A percentile compares a stretch with the other conserved stretches of the same genome.
Evolutionary conservation across 2,329 filamentous ascomycete genomes (phyloP).

Genomic region (Purpureocillium takamizusanense): DNA sequence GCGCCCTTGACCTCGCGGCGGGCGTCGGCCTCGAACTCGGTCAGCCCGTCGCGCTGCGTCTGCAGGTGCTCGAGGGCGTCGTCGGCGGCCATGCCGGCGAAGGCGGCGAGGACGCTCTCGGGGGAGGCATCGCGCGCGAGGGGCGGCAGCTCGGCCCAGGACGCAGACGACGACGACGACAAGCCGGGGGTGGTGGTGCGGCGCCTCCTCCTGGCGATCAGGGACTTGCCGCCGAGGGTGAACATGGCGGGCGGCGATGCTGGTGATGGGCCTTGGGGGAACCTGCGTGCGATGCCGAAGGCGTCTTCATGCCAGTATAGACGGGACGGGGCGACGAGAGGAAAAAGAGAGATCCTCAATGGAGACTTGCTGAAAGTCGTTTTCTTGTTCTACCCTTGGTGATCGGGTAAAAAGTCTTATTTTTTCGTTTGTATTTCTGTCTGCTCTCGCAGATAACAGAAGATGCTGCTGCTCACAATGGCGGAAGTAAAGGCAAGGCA

Average conservation of each 20-base stretch:
- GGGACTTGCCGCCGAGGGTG: background rate
- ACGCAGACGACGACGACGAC: slow-evolving; percentile 2
- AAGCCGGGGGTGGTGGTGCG: too few relatives aligned
- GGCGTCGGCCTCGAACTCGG: slow-evolving; percentile 9
- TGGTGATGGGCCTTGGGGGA: background rate
- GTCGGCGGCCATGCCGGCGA: slow-evolving; percentile 10
- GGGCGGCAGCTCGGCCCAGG: slow-evolving; percentile 6
- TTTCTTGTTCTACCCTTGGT: too few relatives aligned
- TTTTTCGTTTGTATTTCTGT: too few relatives aligned
- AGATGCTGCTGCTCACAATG: background rate
- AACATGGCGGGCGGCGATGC: slow-evolving; percentile 3
- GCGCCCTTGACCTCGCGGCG: slow-evolving; percentile 13
- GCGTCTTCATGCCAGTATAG: slow-evolving; percentile 7
- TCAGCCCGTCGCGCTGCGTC: slow-evolving; percentile 12
- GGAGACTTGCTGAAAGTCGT: background rate
- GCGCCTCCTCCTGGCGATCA: slow-evolving; percentile 1
- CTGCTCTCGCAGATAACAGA: too few relatives aligned
- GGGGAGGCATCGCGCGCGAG: slow-evolving; percentile 7
- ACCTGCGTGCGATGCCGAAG: too few relatives aligned
- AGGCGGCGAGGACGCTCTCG: slow-evolving; percentile 11
- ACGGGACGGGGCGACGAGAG: too few relatives aligned
- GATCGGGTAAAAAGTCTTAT: too few relatives aligned
- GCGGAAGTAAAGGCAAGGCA: too few relatives aligned
- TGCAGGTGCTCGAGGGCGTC: slow-evolving; percentile 11
- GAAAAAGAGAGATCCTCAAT: background rate